Evolutionary conservation across 192 early-diverging fungal species (phyloP).

Genomic region (Backusella morwellensis): DNA sequence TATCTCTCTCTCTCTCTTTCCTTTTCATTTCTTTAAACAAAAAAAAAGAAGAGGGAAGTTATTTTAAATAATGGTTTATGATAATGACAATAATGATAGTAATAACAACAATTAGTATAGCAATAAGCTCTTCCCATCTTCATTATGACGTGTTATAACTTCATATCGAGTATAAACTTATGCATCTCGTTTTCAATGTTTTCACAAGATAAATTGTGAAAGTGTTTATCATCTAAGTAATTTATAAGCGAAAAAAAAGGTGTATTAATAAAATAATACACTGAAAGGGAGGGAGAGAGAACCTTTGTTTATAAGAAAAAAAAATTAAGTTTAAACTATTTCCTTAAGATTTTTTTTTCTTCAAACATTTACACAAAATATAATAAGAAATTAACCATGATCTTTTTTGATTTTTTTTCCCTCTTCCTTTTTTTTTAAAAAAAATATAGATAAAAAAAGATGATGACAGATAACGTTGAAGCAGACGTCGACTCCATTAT

Average conservation of each 20-base stretch:
- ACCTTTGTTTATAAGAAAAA: not conserved
- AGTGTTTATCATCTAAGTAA: not conserved
- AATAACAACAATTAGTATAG: not conserved
- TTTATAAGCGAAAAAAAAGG: not conserved
- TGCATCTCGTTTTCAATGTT: not conserved
- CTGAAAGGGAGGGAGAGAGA: not conserved
- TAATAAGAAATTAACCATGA: not conserved
- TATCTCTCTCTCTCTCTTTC: not conserved
- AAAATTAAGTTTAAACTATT: slow-evolving; percentile 3
- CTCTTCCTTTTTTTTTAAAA: not conserved
- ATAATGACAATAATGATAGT: not conserved
- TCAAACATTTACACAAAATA: not conserved
- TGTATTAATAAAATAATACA: not conserved
- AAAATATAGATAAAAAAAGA: not conserved
- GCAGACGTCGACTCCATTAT: slow-evolving; percentile 90
- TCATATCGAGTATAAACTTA: not conserved
- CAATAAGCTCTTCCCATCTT: not conserved
- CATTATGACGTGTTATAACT: not conserved
- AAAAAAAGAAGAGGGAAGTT: not conserved
- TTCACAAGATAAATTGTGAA: not conserved
- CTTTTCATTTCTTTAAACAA: slow-evolving; percentile 7
- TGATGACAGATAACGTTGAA: slow-evolving; percentile 49
- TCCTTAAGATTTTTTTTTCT: not conserved
- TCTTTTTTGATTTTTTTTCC: not conserved
- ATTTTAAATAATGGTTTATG: slow-evolving; percentile 1